Evolutionary conservation across 2,329 filamentous ascomycete species (phyloP), one percentile per base, ranked within the genome.

Genomic region (Penicillium italicum): DNA sequence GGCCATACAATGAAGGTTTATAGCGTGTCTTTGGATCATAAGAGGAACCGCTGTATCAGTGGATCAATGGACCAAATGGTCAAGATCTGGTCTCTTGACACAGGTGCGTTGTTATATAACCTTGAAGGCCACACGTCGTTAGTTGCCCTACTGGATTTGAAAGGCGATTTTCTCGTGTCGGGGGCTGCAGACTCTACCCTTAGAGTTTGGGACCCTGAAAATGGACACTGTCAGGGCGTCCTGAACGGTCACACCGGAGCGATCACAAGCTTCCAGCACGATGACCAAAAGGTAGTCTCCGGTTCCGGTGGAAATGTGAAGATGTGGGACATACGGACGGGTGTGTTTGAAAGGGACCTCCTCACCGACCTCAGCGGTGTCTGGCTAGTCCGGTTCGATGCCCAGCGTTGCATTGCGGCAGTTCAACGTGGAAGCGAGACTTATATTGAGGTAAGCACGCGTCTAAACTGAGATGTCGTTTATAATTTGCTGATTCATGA

Each of bases 321-420:
- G 79, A 94, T 99, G 90, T 99, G 94, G 94, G 91, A 99, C 68
- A 88, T 97, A 48, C 85, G 86, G 66, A 96, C 87, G 1, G 94
- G 94, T 45, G 89, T 96, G 66, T 97, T 91, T 70, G 86, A 96
- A 50, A 89, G 93, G 62, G 93, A 99, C 73, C 82, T 99, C 37
- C 80, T 99, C 66, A 96, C 91, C 14, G 91, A 97, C 68, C 81
- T 99, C 36, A 93, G 87, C 63, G 92, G 93, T n/a, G 94, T 99
- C 5, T 99, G 94, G 94, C 94, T 99, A 77, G 93, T 99, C 67
- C 93, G 93, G 68, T 99, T 99, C 76, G 91, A 97, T 68, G 90
- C 94, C 69, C 83, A 94, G 63, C 84, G 93, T 71, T 97, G 94
- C 71, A 93, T 99, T 54, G 94, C 94, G 55, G 94, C 94, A 41